Base-by-base conservation (phyloP, 2,329 filamentous ascomycete species). In the Tolypocladium album region DNA sequence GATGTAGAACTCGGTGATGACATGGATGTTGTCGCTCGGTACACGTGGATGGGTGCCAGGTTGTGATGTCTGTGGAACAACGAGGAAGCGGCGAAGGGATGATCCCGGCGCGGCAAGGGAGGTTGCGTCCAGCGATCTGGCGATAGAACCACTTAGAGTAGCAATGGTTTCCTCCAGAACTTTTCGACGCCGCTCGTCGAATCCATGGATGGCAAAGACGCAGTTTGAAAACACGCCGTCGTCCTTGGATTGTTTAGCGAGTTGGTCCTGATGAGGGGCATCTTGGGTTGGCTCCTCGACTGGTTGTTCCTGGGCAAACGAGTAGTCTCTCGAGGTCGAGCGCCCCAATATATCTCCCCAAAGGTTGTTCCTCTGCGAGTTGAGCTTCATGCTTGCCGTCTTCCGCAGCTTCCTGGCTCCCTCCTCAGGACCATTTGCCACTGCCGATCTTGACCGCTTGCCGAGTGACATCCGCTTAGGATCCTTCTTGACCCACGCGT, bases 1-100 rank as follows among this genome's bases (percentile, higher is more conserved):
- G 58, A 99, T 81, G 82, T 93, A 99, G 80, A 94, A 95, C 69
- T 96, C 92, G 13, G 92, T 97, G 39, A 96, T 86, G 52, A 82
- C 70, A 57, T 79, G 70, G 9, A 83, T 68, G 36, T 72, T 63
- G 24, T 74, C 76, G 55, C 75, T 71, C 5, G 68, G 67, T 11
- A 69, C 60, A 11, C 65, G 66, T 11, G 74, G 81, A 55, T 80
- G 79, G 0, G 75, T 74, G 1, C 77, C 73, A 1, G 79, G 74
- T 17, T 75, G 74, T 0, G 80, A 79, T 9, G 67, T 69, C 61
- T 85, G 83, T 2, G 82, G 82, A 1, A 86, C 81, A 52, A 85
- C 74, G 39, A 85, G 67, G 63, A 83, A 82, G 15, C 79, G 76
- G 59, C 75, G 73, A 1, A 65, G 63, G 52, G 74, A 63, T 42